Percentiles rank a stretch among this genome's conserved stretches.
phyloP scores from a whole-genome alignment of 2,329 filamentous ascomycete species.

The Scleromitrula shiraiana region DNA sequence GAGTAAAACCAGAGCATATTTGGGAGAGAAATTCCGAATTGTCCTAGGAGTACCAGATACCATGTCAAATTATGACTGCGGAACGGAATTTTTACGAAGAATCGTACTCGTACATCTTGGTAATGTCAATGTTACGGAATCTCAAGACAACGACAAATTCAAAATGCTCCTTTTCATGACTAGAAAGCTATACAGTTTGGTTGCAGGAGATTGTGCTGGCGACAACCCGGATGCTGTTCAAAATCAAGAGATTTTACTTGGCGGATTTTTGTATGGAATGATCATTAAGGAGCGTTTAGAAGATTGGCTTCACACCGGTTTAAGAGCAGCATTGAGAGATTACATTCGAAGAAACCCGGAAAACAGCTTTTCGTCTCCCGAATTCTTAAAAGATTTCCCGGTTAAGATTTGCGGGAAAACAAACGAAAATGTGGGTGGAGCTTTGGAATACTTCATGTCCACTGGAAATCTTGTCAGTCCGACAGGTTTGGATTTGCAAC shows the following conservation, averaged over 20 bases:
- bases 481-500: conserved; percentile 88
- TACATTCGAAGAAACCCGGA: conserved; percentile 48
- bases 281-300: conserved; percentile 92
- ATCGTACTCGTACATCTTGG: conserved; percentile 90
- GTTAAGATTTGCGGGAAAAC: conserved; percentile 69
- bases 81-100: conserved; percentile 82
- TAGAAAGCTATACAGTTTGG: conserved; percentile 86
- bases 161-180: conserved; percentile 93
- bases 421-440: conserved; percentile 81
- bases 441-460: conserved; percentile 89
- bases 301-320: conserved; percentile 61
- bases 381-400: conserved; percentile 74
- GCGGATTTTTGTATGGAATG: conserved; percentile 89
- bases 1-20: conserved; percentile 72
- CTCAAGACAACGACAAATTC: conserved; percentile 87
- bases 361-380: conserved; percentile 67
- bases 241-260: conserved; percentile 90
- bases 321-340: conserved; percentile 47
- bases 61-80: conserved; percentile 80
- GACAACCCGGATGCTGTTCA: conserved; percentile 97
- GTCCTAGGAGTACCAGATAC: conserved; percentile 79
- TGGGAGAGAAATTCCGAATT: conserved; percentile 85
- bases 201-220: conserved; percentile 82
- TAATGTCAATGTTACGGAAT: conserved; percentile 72
- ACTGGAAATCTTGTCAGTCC: conserved; percentile 90